Evolutionary conservation across 768 basidiomycete species (phyloP).

Genomic region (Dendrothele bispora): DNA sequence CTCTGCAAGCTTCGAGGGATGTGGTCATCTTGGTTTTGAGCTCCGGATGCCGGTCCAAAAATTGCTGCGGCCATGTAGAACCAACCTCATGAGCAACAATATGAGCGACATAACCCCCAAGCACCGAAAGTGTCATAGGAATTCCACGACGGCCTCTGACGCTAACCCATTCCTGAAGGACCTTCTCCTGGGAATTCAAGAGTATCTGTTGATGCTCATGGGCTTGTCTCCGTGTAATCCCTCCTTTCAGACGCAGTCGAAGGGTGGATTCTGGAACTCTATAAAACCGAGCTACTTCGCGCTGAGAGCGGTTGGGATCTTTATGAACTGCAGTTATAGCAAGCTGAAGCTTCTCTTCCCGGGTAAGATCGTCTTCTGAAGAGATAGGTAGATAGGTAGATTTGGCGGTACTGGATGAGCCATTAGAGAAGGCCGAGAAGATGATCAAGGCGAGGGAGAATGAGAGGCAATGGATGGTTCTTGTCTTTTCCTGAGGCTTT

Average conservation of each 20-base stretch:
- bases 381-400: neutral
- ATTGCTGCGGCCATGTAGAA: slow-evolving; percentile 5
- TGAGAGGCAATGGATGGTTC: neutral
- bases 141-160: slow-evolving; percentile 7
- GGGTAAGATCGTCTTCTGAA: no score
- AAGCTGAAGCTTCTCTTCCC: slow-evolving; percentile 13
- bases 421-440: neutral
- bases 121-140: slow-evolving; percentile 6
- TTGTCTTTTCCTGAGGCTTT: neutral
- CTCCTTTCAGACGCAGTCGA: slow-evolving; percentile 11
- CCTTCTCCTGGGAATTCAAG: slow-evolving; percentile 17
- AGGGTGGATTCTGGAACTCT: slow-evolving; percentile 16
- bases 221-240: slow-evolving; percentile 10
- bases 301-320: slow-evolving; percentile 11
- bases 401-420: neutral
- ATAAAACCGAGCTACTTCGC: slow-evolving; percentile 18
- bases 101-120: slow-evolving; percentile 10
- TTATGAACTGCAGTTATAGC: slow-evolving; percentile 14
- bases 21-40: slow-evolving; percentile 10
- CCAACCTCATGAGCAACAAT: slow-evolving; percentile 4
- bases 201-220: slow-evolving; percentile 18
- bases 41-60: slow-evolving; percentile 11
- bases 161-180: slow-evolving; percentile 24
- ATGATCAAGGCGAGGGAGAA: neutral
- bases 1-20: slow-evolving; percentile 11